A percentile compares a stretch with the other conserved stretches of the same genome.
These are phyloP conservation scores for Exophiala spinifera DNA, from an alignment of 2,329 filamentous ascomycete genomes.

Conservation along the genomic window DNA sequence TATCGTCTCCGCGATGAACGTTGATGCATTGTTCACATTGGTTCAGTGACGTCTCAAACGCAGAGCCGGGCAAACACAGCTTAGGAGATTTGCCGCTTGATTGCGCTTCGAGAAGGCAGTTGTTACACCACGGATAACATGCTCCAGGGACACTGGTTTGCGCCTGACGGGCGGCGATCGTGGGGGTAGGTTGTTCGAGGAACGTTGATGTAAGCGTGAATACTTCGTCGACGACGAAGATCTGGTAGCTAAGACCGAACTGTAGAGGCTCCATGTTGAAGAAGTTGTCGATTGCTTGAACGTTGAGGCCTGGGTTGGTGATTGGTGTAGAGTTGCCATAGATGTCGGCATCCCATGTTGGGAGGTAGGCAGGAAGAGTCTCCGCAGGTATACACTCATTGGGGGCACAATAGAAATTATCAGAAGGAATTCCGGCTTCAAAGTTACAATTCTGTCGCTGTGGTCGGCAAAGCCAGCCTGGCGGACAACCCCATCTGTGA, in stretches of 20 bases:
- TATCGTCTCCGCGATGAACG: slow-evolving; percentile 26
- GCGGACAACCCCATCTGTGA: slow-evolving; percentile 45
- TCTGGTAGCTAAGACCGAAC: slow-evolving; percentile 62
- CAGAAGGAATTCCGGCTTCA: slow-evolving; percentile 40
- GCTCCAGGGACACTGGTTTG: slow-evolving; percentile 39
- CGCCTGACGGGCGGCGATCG: slow-evolving; percentile 27
- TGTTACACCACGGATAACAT: slow-evolving; percentile 57
- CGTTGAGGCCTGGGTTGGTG: slow-evolving; percentile 34
- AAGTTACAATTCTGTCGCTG: slow-evolving; percentile 40
- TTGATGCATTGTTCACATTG: slow-evolving; percentile 47
- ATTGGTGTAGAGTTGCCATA: slow-evolving; percentile 27
- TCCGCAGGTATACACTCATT: slow-evolving; percentile 40
- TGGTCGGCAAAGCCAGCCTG: slow-evolving; percentile 43
- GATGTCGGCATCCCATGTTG: slow-evolving; percentile 31
- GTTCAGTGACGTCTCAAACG: slow-evolving; percentile 40
- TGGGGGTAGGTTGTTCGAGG: slow-evolving; percentile 21
- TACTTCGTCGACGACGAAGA: slow-evolving; percentile 51
- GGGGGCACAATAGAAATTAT: slow-evolving; percentile 39
- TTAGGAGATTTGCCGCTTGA: slow-evolving; percentile 45
- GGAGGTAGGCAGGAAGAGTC: slow-evolving; percentile 28
- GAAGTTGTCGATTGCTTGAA: slow-evolving; percentile 41
- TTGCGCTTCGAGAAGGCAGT: slow-evolving; percentile 48
- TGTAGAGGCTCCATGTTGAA: slow-evolving; percentile 62
- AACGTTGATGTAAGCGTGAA: slow-evolving; percentile 49
- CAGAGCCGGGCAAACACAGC: slow-evolving; percentile 47